phyloP scores from a whole-genome alignment of 306 rosid genomes.

The Cucumis hystrix region DNA sequence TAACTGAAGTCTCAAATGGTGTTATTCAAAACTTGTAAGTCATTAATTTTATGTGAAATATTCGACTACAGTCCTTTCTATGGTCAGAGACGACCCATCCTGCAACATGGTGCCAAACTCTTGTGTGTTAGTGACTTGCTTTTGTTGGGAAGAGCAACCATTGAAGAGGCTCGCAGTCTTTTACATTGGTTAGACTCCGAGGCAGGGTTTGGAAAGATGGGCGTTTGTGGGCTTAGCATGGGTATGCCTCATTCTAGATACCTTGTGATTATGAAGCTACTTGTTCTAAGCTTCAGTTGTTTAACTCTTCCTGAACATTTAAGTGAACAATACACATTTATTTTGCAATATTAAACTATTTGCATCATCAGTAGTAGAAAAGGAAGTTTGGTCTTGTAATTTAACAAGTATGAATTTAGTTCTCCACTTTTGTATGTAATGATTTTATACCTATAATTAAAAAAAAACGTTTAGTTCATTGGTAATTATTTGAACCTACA shows the following conservation, averaged over 20 bases:
- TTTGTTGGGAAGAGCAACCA: slow-evolving; percentile 89
- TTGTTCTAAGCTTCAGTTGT: neutral
- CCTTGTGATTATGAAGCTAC: neutral
- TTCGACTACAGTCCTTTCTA: slow-evolving; percentile 78
- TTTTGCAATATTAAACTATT: neutral
- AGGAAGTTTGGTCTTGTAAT: neutral
- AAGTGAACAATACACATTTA: neutral
- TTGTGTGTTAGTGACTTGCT: slow-evolving; percentile 97
- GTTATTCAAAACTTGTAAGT: neutral
- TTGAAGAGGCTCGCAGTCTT: slow-evolving; percentile 90
- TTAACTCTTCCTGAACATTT: neutral
- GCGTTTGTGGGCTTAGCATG: slow-evolving; percentile 98
- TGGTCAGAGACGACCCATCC: slow-evolving; percentile 87
- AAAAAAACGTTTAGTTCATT: neutral
- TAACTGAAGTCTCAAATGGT: neutral
- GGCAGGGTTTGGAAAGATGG: slow-evolving; percentile 89
- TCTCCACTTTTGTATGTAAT: neutral
- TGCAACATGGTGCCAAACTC: slow-evolving; percentile 84
- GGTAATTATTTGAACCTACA: neutral
- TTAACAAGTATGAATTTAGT: neutral
- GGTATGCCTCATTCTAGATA: slow-evolving; percentile 42
- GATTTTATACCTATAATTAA: neutral
- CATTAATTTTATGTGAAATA: slow-evolving; percentile 3
- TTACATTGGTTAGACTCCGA: slow-evolving; percentile 82
- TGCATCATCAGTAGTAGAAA: neutral